Evolutionary conservation across 2,329 filamentous ascomycete species (phyloP), one percentile per base, ranked within the genome.

Genomic region (Cadophora sp.): DNA sequence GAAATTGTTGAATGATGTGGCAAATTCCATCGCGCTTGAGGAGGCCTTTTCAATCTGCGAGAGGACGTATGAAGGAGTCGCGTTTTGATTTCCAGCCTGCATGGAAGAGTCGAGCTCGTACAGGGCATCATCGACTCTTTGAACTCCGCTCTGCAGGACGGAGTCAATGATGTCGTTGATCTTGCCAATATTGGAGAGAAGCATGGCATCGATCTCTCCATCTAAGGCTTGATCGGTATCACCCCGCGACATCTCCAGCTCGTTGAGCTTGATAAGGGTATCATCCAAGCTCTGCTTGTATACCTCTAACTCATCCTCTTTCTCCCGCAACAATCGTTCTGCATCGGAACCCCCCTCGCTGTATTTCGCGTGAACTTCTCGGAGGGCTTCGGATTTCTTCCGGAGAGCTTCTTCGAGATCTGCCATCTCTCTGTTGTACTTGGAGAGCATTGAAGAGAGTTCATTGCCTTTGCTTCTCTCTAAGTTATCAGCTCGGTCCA

Each of bases 201-300:
- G 90, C 71, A 99, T 86, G 51, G 91, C 91, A 79, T 98, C 95
- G 70, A 99, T 93, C 79, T 97, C 93, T 40, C 92, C 92, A 77
- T 98, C 95, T 65, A 97, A 84, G 2, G 91, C 93, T 70, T 90
- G 83, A 77, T 97, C 94, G 12, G 89, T 91, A 66, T 90, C 92
- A 76, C 88, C 90, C 78, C 91, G 89, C 76, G 87, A 91, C 80
- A 89, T 84, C 84, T 88, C 94, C 71, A 97, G 83, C 77, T 97
- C 94, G 77, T 97, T 95, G 69, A 99, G 85, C 81, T 97, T 94
- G 63, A 98, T 87, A 67, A 99, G 83, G 3, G 95, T 94, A 82
- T 98, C 92, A 78, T 99, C 96, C 93, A 99, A 97, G 76, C 94
- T 94, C 56, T 94, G 93, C 83, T 97, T 97, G 86, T 97, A 97